These are phyloP conservation scores for Aspergillus brunneoviolaceus DNA, from an alignment of 2,329 filamentous ascomycete genomes.

Conservation along the genomic window DNA sequence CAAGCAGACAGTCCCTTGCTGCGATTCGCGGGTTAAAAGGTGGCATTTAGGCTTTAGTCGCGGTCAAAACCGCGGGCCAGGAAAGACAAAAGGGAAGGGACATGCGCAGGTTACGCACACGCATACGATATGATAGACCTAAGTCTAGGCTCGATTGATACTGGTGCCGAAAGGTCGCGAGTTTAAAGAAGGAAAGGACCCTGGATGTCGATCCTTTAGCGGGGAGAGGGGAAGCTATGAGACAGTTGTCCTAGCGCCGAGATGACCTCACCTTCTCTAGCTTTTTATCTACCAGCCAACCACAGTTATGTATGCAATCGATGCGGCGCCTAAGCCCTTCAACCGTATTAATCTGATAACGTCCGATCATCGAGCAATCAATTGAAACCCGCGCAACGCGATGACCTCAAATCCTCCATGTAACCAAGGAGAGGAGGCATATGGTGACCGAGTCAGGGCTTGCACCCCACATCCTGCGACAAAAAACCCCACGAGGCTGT, in stretches of 20 bases:
- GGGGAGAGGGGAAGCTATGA: neutral
- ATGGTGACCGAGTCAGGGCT: neutral
- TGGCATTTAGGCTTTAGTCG: neutral
- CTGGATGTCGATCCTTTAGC: constrained; percentile 15
- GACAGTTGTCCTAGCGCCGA: neutral
- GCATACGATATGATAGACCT: constrained; percentile 4
- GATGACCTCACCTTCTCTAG: neutral
- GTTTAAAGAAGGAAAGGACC: constrained; percentile 8
- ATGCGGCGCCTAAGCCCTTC: neutral
- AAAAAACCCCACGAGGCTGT: constrained; percentile 23
- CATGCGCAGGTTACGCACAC: neutral
- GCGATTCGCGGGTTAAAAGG: neutral
- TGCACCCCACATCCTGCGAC: neutral
- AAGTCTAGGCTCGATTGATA: constrained; percentile 9
- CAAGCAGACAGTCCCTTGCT: constrained; percentile 4
- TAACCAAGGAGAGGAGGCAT: no score
- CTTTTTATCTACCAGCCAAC: neutral
- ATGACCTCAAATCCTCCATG: no score
- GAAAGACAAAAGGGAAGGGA: neutral
- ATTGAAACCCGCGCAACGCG: no score
- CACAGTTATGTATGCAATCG: neutral
- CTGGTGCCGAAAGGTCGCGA: neutral
- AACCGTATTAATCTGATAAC: neutral
- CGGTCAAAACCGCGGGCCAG: neutral
- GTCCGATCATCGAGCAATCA: no score